Conservation (phyloP, 1,284 basidiomycete genomes). For the Ganoderma sp. region DNA sequence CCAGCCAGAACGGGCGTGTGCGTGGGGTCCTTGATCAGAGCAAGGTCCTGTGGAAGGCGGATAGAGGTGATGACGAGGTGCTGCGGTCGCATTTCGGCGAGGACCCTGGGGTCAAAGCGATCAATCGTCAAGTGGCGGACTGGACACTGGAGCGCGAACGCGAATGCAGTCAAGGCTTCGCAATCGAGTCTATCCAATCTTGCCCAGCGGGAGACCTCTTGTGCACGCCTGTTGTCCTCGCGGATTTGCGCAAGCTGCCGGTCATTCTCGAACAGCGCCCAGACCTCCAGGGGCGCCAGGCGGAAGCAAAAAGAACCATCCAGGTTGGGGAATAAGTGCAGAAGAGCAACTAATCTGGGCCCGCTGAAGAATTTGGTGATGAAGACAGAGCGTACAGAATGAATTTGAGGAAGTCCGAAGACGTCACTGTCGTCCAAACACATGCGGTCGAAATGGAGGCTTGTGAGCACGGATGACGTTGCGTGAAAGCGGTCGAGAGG, state of each 20-base stretch:
- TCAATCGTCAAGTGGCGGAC: background rate
- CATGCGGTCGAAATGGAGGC: background rate
- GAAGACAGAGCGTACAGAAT: background rate
- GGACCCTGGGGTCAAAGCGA: background rate
- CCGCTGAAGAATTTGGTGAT: background rate
- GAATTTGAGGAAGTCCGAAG: background rate
- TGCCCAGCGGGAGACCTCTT: background rate
- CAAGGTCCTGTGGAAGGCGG: background rate
- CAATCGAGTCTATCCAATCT: background rate
- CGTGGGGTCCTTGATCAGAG: too few species aligned
- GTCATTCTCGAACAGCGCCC: background rate
- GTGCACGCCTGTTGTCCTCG: background rate
- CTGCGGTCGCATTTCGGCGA: background rate
- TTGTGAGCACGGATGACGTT: background rate
- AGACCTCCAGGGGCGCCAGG: background rate
- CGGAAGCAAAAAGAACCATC: background rate
- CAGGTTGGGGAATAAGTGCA: background rate
- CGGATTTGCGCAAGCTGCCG: background rate
- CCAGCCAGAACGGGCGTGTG: background rate
- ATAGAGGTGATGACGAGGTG: background rate
- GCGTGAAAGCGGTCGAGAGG: background rate
- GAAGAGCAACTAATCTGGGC: background rate
- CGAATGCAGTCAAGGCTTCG: background rate
- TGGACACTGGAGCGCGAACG: background rate
- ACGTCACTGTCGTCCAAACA: background rate